Conservation (phyloP, 768 basidiomycete species). For the Suillus sp. region DNA sequence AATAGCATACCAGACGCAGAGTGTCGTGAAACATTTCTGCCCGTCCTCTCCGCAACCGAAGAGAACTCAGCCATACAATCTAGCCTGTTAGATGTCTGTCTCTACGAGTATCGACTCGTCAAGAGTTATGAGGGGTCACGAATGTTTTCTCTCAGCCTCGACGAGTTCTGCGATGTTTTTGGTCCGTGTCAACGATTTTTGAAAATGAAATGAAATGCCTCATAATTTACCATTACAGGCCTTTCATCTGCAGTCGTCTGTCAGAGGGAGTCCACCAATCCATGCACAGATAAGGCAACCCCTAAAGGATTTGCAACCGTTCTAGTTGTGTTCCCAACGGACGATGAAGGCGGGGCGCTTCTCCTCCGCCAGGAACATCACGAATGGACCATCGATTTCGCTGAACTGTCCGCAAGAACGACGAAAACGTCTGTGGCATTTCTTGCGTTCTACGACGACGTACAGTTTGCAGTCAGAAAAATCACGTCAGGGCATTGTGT, state of each 20-base stretch:
- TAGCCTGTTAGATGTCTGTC: background rate
- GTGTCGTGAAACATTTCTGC: background rate
- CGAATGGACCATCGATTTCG: constrained; percentile 43
- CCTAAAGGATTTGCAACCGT: constrained; percentile 52
- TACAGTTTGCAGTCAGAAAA: constrained; percentile 46
- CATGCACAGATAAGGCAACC: constrained; percentile 40
- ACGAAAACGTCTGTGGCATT: constrained; percentile 33
- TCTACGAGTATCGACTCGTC: background rate
- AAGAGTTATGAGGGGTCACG: background rate
- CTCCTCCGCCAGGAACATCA: constrained; percentile 36
- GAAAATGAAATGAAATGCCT: background rate
- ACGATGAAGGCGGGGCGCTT: constrained; percentile 47
- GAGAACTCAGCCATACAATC: background rate
- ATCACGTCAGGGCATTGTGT: constrained; percentile 45
- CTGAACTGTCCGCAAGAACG: constrained; percentile 20
- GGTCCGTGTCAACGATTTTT: background rate
- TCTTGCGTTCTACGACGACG: constrained; percentile 46
- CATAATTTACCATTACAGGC: background rate
- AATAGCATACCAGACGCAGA: background rate
- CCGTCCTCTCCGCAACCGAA: background rate
- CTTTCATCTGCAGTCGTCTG: background rate
- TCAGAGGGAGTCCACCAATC: background rate
- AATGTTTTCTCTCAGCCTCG: constrained; percentile 1
- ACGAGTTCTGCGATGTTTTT: background rate
- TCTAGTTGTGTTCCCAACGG: constrained; percentile 50